Conservation (phyloP, 2,329 filamentous ascomycete genomes). For the Colletotrichum scovillei region DNA sequence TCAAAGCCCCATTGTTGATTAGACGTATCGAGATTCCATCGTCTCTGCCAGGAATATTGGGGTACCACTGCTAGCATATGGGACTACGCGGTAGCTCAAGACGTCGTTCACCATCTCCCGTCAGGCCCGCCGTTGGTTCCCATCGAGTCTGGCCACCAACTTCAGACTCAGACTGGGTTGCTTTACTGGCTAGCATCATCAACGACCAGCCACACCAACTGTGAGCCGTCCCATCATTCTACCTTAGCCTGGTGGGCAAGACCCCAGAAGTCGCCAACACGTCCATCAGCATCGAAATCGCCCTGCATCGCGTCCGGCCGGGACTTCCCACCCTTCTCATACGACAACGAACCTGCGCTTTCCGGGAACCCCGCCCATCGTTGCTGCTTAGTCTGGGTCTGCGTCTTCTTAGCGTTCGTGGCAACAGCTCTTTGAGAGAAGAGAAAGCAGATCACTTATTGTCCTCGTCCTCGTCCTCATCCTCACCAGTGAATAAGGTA, state of each 20-base stretch:
- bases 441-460: not conserved
- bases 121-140: slow-evolving; percentile 23
- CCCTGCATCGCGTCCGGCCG: slow-evolving; percentile 26
- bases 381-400: slow-evolving; percentile 2
- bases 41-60: not conserved
- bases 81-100: not conserved
- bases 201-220: not conserved
- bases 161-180: not conserved
- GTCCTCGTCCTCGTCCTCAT: slow-evolving; percentile 9
- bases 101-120: slow-evolving; percentile 1
- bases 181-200: not conserved
- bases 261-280: not conserved
- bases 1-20: not conserved
- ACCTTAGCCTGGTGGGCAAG: not conserved
- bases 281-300: slow-evolving; percentile 24
- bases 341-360: slow-evolving; percentile 28
- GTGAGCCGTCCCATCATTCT: slow-evolving; percentile 8
- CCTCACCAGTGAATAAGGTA: not conserved
- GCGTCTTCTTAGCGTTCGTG: slow-evolving; percentile 4
- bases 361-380: slow-evolving; percentile 24
- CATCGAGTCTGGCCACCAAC: not conserved
- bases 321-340: slow-evolving; percentile 27
- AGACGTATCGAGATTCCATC: not conserved
- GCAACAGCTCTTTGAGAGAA: not conserved
- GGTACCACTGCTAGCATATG: not conserved